These are phyloP conservation scores for Boletus rex-veris DNA, from an alignment of 768 basidiomycete species.

Conservation along the genomic window DNA sequence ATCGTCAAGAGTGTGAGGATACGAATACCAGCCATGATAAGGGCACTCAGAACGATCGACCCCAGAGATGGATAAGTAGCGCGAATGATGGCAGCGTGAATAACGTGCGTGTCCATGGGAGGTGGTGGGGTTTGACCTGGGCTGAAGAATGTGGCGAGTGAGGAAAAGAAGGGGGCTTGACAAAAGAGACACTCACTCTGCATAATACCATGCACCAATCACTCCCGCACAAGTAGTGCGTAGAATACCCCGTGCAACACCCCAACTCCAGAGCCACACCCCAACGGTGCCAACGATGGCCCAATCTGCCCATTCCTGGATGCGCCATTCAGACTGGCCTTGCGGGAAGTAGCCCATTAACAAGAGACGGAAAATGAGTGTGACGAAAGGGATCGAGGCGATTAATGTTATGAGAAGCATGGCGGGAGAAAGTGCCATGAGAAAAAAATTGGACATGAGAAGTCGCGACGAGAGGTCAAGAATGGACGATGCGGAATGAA, in stretches of 20 bases:
- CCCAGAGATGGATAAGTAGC: slow-evolving; percentile 82
- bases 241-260: slow-evolving; percentile 73
- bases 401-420: slow-evolving; percentile 67
- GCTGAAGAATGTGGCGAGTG: slow-evolving; percentile 16
- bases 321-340: slow-evolving; percentile 50
- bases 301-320: slow-evolving; percentile 68
- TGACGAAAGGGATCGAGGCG: slow-evolving; percentile 74
- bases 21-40: slow-evolving; percentile 72
- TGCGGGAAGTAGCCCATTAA: slow-evolving; percentile 56
- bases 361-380: slow-evolving; percentile 72
- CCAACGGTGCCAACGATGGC: slow-evolving; percentile 53
- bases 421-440: slow-evolving; percentile 70
- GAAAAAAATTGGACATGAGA: slow-evolving; percentile 67
- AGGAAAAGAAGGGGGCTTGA: neutral
- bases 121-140: slow-evolving; percentile 34
- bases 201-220: slow-evolving; percentile 91
- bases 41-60: slow-evolving; percentile 68
- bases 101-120: slow-evolving; percentile 62
- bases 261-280: slow-evolving; percentile 74
- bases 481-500: slow-evolving; percentile 60
- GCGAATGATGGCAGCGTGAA: slow-evolving; percentile 74
- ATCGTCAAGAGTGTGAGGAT: slow-evolving; percentile 48
- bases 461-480: slow-evolving; percentile 63
- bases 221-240: slow-evolving; percentile 77
- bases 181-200: slow-evolving; percentile 40